Base-by-base conservation (phyloP, 2,329 filamentous ascomycete genomes). In the Tolypocladium capitatum region DNA sequence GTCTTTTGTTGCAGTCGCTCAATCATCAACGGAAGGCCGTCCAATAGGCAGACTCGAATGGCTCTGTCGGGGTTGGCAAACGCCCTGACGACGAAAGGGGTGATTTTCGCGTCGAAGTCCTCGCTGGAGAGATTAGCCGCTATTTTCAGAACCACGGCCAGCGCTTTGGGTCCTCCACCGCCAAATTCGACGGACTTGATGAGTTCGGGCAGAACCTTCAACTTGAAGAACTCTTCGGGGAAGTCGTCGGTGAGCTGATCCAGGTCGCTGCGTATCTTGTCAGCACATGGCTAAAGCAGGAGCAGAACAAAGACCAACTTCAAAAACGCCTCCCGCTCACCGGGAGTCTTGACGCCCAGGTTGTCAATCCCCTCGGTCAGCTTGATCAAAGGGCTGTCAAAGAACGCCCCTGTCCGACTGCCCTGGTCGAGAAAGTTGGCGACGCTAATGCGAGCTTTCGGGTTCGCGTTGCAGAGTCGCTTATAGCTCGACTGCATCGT, bases 131-230 rank as follows among this genome's bases (percentile, higher is more conserved):
- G 71, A 60, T 95, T 97, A 7, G 81, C 72, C 4, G 88, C 81
- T 56, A 98, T 96, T 60, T 94, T 94, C 72, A 97, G 81, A 36
- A 95, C 86, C 1, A 94, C 81, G 1, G 75, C 70, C 50, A 98
- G 86, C 0, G 94, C 90, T 60, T 94, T 94, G 0, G 91, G 86
- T 0, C 92, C 92, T 28, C 92, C 92, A 11, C 91, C 92, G 8
- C 92, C 92, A 63, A 96, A 98, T 60, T 98, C 92, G n/a, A 97
- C 89, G 0, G 90, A 95, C 62, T 97, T 98, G n/a, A 98, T 75
- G 30, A 98, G 71, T 61, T 98, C 92, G 0, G 92, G 92, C 9
- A 98, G 73, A 4, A 98, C 81, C 60, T 97, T 98, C 76, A 94
- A 86, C 62, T 94, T 94, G 73, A 97, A 95, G 64, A 95, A 98